A percentile compares a stretch with the other conserved stretches of the same genome.
These are phyloP conservation scores for Epichloe sibirici DNA, from an alignment of 2,329 filamentous ascomycete genomes.

Conservation along the genomic window DNA sequence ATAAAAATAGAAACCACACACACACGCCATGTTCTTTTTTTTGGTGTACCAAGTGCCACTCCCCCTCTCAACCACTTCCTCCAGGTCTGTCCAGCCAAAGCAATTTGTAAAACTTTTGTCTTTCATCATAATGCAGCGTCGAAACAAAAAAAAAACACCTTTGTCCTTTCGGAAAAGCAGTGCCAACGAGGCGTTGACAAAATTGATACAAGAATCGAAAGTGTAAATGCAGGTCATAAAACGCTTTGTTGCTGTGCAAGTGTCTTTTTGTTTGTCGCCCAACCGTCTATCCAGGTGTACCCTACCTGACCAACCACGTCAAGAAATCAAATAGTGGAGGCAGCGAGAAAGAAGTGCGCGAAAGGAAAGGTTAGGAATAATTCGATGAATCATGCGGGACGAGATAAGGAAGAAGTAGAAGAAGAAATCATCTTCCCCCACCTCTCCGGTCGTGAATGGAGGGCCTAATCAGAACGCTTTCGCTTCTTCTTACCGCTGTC, in stretches of 20 bases:
- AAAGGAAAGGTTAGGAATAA: slow-evolving; percentile 1
- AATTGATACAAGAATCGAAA: slow-evolving; percentile 34
- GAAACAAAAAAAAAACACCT: neutral
- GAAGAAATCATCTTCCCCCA: neutral
- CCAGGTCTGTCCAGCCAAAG: neutral
- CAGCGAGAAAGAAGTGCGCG: neutral
- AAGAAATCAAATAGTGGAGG: neutral
- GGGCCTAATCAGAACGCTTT: slow-evolving; percentile 57
- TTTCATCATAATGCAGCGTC: slow-evolving; percentile 20
- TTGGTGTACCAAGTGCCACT: neutral
- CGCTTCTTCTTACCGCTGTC: slow-evolving; percentile 47
- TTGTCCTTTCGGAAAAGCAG: slow-evolving; percentile 14
- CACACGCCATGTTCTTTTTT: slow-evolving; percentile 15
- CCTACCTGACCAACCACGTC: slow-evolving; percentile 16
- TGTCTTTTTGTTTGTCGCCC: slow-evolving; percentile 24
- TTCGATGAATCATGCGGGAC: neutral
- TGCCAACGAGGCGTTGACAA: slow-evolving; percentile 19
- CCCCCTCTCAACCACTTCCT: slow-evolving; percentile 5
- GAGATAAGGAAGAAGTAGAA: too few species aligned
- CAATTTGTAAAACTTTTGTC: slow-evolving; percentile 6
- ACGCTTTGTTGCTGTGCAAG: slow-evolving; percentile 23
- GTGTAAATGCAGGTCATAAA: slow-evolving; percentile 27
- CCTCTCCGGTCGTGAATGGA: neutral
- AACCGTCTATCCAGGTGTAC: slow-evolving; percentile 19
- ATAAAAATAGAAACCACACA: slow-evolving; percentile 11